Percentiles rank a stretch among this genome's conserved stretches.
Conservation (phyloP, 257 asterid species). For the Plectranthus barbatus region DNA sequence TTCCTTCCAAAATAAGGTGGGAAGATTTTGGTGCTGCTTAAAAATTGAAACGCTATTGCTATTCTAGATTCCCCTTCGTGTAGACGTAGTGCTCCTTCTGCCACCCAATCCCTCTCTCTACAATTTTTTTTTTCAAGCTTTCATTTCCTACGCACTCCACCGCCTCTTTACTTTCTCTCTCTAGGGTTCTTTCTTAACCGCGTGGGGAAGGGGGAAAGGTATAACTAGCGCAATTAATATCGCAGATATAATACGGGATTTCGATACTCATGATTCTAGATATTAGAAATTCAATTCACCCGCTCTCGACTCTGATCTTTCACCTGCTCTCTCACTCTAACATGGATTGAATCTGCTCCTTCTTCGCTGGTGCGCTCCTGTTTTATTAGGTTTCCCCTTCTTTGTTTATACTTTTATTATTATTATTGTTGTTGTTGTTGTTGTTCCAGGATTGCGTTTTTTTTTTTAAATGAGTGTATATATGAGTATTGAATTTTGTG, state of each 20-base stretch:
- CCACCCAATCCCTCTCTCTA: slow-evolving; percentile 24
- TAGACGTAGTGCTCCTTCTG: slow-evolving; percentile 20
- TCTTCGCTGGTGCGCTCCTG: slow-evolving; percentile 13
- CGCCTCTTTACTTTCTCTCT: slow-evolving; percentile 27
- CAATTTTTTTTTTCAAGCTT: slow-evolving; percentile 6
- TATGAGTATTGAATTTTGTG: background rate
- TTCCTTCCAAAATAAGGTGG: background rate
- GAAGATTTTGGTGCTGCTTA: background rate
- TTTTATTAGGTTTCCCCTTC: too few relatives aligned
- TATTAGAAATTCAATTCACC: slow-evolving; percentile 12
- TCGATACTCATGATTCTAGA: background rate
- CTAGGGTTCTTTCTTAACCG: slow-evolving; percentile 41
- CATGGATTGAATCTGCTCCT: slow-evolving; percentile 27
- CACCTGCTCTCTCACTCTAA: slow-evolving; percentile 25
- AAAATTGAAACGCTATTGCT: background rate
- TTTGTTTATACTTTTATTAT: background rate
- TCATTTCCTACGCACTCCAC: slow-evolving; percentile 22
- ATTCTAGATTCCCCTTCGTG: slow-evolving; percentile 22
- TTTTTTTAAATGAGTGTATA: background rate
- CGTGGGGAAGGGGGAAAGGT: background rate
- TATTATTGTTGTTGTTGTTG: background rate
- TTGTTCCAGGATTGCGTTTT: background rate
- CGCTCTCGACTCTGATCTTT: slow-evolving; percentile 5
- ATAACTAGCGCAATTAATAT: background rate
- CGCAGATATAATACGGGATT: background rate